phyloP scores from a whole-genome alignment of 176 grass and related monocot species.

The Avena eriantha region DNA sequence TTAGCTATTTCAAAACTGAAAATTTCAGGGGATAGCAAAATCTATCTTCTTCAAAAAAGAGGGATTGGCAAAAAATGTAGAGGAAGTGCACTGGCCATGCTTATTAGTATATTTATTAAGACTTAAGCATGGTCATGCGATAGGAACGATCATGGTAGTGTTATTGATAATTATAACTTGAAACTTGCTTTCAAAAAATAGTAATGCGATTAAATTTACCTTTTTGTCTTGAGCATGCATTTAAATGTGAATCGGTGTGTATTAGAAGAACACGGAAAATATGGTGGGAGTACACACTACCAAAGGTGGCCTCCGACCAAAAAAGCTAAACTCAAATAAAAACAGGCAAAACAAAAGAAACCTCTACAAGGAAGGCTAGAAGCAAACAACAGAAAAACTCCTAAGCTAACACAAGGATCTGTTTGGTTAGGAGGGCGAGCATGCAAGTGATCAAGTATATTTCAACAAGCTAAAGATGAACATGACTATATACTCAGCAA shows the following conservation, averaged over 20 bases:
- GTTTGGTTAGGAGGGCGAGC: not conserved
- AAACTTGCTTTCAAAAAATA: conserved; percentile 14
- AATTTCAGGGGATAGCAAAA: not conserved
- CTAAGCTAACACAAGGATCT: not conserved
- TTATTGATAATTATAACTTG: not conserved
- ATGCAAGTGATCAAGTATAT: not conserved
- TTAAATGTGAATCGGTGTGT: not conserved
- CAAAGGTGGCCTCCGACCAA: not conserved
- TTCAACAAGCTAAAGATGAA: conserved; percentile 35
- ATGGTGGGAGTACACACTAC: not conserved
- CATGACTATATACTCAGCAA: conserved; percentile 9
- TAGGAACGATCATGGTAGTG: not conserved
- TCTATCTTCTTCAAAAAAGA: too few species aligned
- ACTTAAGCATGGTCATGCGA: not conserved
- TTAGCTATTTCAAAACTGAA: conserved; percentile 14
- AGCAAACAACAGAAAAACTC: not conserved
- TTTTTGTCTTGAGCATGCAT: not conserved
- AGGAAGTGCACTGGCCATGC: not conserved
- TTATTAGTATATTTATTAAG: not conserved
- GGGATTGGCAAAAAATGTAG: not conserved
- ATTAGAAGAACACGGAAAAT: not conserved
- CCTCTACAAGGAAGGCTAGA: not conserved
- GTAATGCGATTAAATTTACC: not conserved
- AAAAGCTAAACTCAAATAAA: not conserved
- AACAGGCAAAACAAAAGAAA: not conserved